phyloP scores from a whole-genome alignment of 495 filamentous ascomycete genomes.

The Penicillium argentinense region DNA sequence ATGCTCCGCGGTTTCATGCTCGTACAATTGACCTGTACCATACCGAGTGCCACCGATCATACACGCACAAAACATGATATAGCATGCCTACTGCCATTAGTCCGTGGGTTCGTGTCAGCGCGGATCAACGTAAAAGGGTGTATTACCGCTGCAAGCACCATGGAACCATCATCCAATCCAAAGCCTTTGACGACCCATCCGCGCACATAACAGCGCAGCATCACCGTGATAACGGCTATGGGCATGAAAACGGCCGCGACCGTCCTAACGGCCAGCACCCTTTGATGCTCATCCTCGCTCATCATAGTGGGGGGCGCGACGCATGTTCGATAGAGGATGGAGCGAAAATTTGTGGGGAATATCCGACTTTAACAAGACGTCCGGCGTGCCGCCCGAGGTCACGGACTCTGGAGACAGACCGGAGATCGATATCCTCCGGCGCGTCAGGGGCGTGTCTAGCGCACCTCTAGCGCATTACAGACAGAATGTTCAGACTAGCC shows the following conservation, averaged over 20 bases:
- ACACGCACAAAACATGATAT: slow-evolving; percentile 37
- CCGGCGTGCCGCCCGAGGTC: background rate
- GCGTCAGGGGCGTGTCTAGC: slow-evolving; percentile 16
- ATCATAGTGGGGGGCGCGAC: slow-evolving; percentile 6
- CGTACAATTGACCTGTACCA: slow-evolving; percentile 36
- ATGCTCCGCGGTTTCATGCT: slow-evolving; percentile 20
- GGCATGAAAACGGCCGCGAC: slow-evolving; percentile 41
- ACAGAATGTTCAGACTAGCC: background rate
- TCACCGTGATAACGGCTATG: slow-evolving; percentile 35
- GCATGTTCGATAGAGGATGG: slow-evolving; percentile 4
- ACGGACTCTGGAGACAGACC: slow-evolving; percentile 3
- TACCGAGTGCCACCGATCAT: slow-evolving; percentile 42
- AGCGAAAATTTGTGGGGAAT: slow-evolving; percentile 9
- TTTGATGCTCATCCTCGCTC: slow-evolving; percentile 19
- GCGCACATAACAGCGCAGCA: slow-evolving; percentile 46
- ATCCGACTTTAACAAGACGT: slow-evolving; percentile 4
- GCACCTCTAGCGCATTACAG: background rate
- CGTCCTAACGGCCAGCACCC: slow-evolving; percentile 29
- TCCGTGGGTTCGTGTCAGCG: background rate
- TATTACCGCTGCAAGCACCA: slow-evolving; percentile 37
- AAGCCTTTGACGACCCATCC: slow-evolving; percentile 39
- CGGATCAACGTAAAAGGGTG: background rate
- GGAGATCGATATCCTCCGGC: slow-evolving; percentile 1
- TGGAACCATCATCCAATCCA: slow-evolving; percentile 44
- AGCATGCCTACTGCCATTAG: slow-evolving; percentile 25